Conservation (phyloP, 1,284 basidiomycete genomes). For the Psilocybe mexicana region DNA sequence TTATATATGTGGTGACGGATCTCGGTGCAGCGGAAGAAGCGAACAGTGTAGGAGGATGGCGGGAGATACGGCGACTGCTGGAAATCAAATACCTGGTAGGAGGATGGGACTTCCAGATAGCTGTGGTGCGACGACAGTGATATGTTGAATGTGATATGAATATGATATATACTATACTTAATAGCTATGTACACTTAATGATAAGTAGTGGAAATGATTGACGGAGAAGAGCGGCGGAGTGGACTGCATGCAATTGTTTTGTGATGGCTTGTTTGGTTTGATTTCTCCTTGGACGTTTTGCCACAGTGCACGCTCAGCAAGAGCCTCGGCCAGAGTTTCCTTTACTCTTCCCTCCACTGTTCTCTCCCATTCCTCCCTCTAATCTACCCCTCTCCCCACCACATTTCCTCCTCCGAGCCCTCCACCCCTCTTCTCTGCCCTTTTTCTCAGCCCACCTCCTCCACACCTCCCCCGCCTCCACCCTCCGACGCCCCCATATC, state of each 20-base stretch:
- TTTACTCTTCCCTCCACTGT: conserved; percentile 13
- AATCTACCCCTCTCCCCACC: conserved; percentile 8
- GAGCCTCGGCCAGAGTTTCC: conserved; percentile 27
- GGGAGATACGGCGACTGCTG: conserved; percentile 78
- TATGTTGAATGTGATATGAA: conserved; percentile 17
- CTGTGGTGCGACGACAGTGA: conserved; percentile 72
- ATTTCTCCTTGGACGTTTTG: conserved; percentile 13
- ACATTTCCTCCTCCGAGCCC: background rate
- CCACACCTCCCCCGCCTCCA: background rate
- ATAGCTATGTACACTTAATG: background rate
- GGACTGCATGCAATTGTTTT: conserved; percentile 1
- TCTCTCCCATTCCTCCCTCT: conserved; percentile 23
- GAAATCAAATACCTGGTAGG: conserved; percentile 78
- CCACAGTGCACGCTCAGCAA: background rate
- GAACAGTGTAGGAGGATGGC: conserved; percentile 58
- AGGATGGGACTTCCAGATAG: conserved; percentile 82
- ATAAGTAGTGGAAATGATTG: background rate
- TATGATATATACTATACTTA: background rate
- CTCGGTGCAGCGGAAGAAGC: conserved; percentile 40
- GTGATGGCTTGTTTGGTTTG: conserved; percentile 18
- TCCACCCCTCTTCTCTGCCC: too few relatives aligned
- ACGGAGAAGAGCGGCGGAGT: conserved; percentile 16
- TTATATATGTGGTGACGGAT: conserved; percentile 76
- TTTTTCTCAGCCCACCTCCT: too few relatives aligned
- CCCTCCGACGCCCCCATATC: background rate